Percentiles rank a stretch among this genome's conserved stretches.
Conservation (phyloP, 73 alveolate genomes). For the Paramecium octaurelia region DNA sequence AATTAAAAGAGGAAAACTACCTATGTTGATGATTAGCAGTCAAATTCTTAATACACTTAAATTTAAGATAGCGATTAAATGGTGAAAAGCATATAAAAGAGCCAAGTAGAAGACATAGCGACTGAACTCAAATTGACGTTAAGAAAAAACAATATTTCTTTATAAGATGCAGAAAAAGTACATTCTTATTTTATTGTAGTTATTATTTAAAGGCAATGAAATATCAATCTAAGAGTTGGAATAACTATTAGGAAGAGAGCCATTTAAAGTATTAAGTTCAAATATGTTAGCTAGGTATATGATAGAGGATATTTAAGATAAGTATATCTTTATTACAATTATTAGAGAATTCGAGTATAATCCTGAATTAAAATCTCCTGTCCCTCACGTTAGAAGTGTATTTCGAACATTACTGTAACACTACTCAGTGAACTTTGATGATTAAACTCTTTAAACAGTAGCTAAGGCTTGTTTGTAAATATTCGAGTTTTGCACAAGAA, state of each 20-base stretch:
- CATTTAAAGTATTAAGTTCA: slow-evolving; percentile 8
- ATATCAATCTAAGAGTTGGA: neutral
- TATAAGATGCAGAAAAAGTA: neutral
- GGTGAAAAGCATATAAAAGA: neutral
- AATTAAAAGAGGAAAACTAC: neutral
- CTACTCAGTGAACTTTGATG: neutral
- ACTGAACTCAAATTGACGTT: neutral
- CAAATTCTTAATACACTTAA: neutral
- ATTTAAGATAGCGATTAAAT: neutral
- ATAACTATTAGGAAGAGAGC: neutral
- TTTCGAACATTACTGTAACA: neutral
- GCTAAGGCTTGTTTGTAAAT: neutral
- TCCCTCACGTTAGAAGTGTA: neutral
- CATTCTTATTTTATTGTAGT: neutral
- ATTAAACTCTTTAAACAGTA: neutral
- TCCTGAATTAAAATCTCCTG: neutral
- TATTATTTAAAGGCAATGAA: neutral
- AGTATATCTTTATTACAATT: neutral
- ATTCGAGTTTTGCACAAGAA: neutral
- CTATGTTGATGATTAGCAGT: neutral
- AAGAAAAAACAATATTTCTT: neutral
- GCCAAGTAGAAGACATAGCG: neutral
- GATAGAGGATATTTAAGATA: neutral
- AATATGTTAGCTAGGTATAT: neutral
- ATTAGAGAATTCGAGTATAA: neutral